Conservation (phyloP, 108 stramenopile genomes). For the Skeletonema costatum region DNA sequence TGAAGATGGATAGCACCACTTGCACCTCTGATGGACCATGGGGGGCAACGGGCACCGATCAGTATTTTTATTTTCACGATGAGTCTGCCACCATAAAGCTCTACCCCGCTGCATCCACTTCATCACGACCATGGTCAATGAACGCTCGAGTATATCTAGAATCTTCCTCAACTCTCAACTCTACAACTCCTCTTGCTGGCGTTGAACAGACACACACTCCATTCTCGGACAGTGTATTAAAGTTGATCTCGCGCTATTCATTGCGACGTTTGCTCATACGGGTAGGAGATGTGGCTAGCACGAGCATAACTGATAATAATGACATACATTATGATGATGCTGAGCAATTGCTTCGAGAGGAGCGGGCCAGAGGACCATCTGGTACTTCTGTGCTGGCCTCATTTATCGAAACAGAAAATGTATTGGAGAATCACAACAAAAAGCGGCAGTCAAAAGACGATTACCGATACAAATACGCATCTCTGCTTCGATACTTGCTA, state of each 20-base stretch:
- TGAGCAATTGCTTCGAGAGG: slow-evolving; percentile 13
- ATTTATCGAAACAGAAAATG: background rate
- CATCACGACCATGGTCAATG: slow-evolving; percentile 20
- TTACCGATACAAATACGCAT: slow-evolving; percentile 31
- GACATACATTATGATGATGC: background rate
- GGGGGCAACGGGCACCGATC: background rate
- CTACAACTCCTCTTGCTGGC: slow-evolving; percentile 24
- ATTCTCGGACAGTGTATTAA: slow-evolving; percentile 29
- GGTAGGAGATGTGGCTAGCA: slow-evolving; percentile 36
- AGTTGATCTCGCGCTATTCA: slow-evolving; percentile 29
- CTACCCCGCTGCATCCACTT: background rate
- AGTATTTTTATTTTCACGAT: slow-evolving; percentile 14
- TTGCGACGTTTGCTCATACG: slow-evolving; percentile 27
- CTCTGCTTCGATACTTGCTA: slow-evolving; percentile 36
- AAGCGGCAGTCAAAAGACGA: background rate
- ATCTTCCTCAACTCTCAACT: slow-evolving; percentile 34
- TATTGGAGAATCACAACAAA: background rate
- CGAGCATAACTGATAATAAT: background rate
- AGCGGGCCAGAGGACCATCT: slow-evolving; percentile 17
- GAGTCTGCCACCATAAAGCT: slow-evolving; percentile 37
- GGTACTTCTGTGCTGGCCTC: slow-evolving; percentile 29
- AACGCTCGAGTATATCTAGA: slow-evolving; percentile 35
- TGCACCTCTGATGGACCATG: background rate
- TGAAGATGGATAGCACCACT: background rate
- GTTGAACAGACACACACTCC: slow-evolving; percentile 21